Conservation (phyloP, 306 rosid species). For the Trichosanthes cucumerina region DNA sequence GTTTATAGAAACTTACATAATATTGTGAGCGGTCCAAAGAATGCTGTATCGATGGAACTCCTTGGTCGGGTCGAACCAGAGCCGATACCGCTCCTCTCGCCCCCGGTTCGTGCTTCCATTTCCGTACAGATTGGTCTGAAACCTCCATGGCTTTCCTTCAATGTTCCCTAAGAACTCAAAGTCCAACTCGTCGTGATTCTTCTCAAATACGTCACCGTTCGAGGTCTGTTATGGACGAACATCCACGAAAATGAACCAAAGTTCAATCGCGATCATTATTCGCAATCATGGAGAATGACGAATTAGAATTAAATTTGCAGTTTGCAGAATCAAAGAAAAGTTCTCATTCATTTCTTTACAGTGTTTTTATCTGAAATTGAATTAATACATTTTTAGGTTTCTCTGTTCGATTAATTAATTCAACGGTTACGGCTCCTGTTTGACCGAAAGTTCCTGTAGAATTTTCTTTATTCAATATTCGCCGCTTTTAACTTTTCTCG, state of each 20-base stretch:
- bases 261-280: background rate
- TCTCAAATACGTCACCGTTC: constrained; percentile 78
- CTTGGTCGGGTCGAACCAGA: constrained; percentile 86
- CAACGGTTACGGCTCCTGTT: background rate
- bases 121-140: constrained; percentile 88
- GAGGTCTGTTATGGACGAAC: constrained; percentile 46
- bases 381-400: background rate
- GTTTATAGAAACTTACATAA: constrained; percentile 38
- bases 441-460: background rate
- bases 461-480: background rate
- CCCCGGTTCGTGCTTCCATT: constrained; percentile 91
- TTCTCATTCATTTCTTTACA: background rate
- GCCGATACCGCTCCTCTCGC: constrained; percentile 81
- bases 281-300: background rate
- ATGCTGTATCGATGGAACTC: constrained; percentile 76
- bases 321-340: background rate
- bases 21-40: constrained; percentile 62
- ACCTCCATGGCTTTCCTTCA: constrained; percentile 83
- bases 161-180: constrained; percentile 83
- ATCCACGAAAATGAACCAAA: background rate
- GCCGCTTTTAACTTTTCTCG: background rate
- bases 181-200: constrained; percentile 83
- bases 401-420: background rate
- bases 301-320: background rate
- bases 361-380: background rate